Percentiles rank a stretch among this genome's conserved stretches.
phyloP scores from a whole-genome alignment of 306 rosid genomes.

The Dryas octopetala region DNA sequence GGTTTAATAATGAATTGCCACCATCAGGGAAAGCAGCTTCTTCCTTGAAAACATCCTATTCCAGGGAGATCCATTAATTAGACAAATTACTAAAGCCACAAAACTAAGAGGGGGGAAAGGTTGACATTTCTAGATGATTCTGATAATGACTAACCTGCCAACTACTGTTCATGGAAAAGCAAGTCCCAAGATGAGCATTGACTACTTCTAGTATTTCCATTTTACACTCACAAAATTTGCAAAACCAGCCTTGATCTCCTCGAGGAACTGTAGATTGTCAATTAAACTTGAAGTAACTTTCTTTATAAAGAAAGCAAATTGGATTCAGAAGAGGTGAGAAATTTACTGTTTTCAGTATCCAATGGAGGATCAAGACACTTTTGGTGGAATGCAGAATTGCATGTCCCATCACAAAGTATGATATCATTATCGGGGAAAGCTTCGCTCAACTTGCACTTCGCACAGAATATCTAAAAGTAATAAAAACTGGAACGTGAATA shows the following conservation, averaged over 20 bases:
- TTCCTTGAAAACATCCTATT: conserved; percentile 81
- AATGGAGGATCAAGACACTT: conserved; percentile 83
- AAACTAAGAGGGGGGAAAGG: conserved; percentile 1
- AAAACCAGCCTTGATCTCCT: conserved; percentile 84
- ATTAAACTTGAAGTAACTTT: conserved; percentile 25
- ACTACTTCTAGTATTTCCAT: conserved; percentile 70
- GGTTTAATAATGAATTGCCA: conserved; percentile 47
- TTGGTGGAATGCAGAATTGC: conserved; percentile 88
- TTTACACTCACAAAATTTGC: conserved; percentile 81
- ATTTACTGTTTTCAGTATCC: conserved; percentile 68
- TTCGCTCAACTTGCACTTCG: conserved; percentile 70
- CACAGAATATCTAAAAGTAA: conserved; percentile 68
- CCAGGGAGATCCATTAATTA: conserved; percentile 16
- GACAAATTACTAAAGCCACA: neutral
- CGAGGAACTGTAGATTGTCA: conserved; percentile 57
- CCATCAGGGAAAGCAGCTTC: conserved; percentile 78
- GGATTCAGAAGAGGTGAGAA: conserved; percentile 26
- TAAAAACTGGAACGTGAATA: conserved; percentile 30
- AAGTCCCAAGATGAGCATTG: conserved; percentile 89
- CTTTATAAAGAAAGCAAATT: conserved; percentile 8
- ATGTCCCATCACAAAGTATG: conserved; percentile 79
- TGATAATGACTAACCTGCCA: conserved; percentile 67
- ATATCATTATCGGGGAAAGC: conserved; percentile 72
- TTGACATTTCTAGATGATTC: conserved; percentile 7
- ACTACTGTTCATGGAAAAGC: conserved; percentile 57